Evolutionary conservation across 2,329 filamentous ascomycete genomes (phyloP).

Genomic region (Akanthomyces lecanii): DNA sequence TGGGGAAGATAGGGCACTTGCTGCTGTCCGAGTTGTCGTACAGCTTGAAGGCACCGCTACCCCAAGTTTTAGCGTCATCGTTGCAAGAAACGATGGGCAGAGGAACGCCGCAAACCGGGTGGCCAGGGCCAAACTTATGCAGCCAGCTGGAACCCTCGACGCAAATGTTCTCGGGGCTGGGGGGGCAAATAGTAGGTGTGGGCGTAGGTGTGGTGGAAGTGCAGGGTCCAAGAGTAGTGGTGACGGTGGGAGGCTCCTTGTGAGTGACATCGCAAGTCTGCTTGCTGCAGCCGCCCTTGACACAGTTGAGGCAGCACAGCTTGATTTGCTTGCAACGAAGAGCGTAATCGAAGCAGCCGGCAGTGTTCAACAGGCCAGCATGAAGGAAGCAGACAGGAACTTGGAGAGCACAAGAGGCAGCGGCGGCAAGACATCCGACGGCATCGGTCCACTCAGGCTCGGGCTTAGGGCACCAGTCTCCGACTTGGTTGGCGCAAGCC

Average conservation of each 20-base stretch:
- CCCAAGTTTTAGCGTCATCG: slow-evolving; percentile 1
- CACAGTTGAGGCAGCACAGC: slow-evolving; percentile 9
- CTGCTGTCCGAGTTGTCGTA: slow-evolving; percentile 2
- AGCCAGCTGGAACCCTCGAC: slow-evolving; percentile 12
- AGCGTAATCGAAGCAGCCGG: slow-evolving; percentile 10
- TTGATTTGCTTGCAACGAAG: slow-evolving; percentile 8
- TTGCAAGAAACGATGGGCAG: slow-evolving; percentile 15
- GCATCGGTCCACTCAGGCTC: slow-evolving; percentile 7
- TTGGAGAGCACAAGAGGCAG: slow-evolving; percentile 2
- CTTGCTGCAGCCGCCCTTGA: slow-evolving; percentile 12
- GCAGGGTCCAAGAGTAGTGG: slow-evolving; percentile 4
- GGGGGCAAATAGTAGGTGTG: slow-evolving; percentile 11
- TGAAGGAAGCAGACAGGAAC: slow-evolving; percentile 8
- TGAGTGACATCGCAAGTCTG: neutral
- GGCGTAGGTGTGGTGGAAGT: neutral
- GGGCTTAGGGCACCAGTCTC: slow-evolving; percentile 11
- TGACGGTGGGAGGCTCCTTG: slow-evolving; percentile 1
- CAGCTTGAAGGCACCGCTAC: slow-evolving; percentile 8
- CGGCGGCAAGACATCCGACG: neutral
- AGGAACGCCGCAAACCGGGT: slow-evolving; percentile 13
- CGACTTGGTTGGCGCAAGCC: slow-evolving; percentile 5
- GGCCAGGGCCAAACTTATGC: slow-evolving; percentile 10
- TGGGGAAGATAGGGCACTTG: slow-evolving; percentile 11
- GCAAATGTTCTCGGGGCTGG: slow-evolving; percentile 15
- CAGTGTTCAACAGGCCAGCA: neutral